phyloP scores from a whole-genome alignment of 106 monocot genomes.

The Acorus calamus region DNA sequence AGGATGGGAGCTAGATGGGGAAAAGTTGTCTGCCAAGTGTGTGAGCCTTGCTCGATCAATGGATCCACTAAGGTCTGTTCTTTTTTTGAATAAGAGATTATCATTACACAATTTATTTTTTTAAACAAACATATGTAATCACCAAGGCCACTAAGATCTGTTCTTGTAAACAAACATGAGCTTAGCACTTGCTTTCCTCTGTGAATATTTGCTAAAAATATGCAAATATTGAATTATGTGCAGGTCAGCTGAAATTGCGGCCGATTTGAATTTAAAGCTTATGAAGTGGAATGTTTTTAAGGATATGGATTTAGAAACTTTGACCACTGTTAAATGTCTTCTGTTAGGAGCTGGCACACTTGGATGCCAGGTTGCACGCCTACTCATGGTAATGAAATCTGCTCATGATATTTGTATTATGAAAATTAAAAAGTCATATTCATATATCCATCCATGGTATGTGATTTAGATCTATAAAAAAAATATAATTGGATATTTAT shows the following conservation, averaged over 20 bases:
- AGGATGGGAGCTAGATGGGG: constrained; percentile 73
- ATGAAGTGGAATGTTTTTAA: constrained; percentile 92
- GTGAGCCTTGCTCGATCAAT: constrained; percentile 79
- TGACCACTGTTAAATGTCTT: constrained; percentile 57
- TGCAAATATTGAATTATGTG: constrained; percentile 10
- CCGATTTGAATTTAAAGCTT: constrained; percentile 93
- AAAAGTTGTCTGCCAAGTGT: constrained; percentile 33
- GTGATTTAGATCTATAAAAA: too few relatives aligned
- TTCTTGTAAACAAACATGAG: background rate
- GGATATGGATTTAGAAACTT: constrained; percentile 42
- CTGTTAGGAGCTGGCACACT: constrained; percentile 92
- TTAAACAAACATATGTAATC: too few relatives aligned
- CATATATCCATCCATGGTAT: too few relatives aligned
- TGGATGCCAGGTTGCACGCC: constrained; percentile 97
- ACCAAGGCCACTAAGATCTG: too few relatives aligned
- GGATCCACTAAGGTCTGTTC: constrained; percentile 64
- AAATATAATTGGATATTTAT: too few relatives aligned
- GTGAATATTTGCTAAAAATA: background rate
- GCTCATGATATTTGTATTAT: too few relatives aligned
- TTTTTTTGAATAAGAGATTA: too few relatives aligned
- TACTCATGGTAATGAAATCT: constrained; percentile 53
- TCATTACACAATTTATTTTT: too few relatives aligned
- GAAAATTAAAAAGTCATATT: too few relatives aligned
- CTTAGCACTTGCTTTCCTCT: background rate
- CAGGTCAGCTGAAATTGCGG: constrained; percentile 83